Conservation (phyloP, 78 protist genomes). For the Guillardia theta region DNA sequence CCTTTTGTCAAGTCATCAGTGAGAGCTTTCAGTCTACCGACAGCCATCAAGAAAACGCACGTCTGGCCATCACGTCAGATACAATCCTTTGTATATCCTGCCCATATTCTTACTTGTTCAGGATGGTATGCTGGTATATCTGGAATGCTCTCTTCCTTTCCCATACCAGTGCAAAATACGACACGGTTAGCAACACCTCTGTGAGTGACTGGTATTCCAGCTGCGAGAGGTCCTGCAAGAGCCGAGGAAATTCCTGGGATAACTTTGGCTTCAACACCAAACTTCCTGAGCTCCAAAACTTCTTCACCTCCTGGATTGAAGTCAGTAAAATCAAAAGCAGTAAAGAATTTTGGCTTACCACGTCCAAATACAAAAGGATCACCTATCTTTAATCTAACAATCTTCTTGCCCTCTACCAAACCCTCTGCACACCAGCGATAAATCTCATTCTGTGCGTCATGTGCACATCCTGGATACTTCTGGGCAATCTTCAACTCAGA, state of each 20-base stretch:
- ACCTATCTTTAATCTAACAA: slow-evolving; percentile 61
- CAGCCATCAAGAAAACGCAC: slow-evolving; percentile 49
- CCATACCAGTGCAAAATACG: slow-evolving; percentile 48
- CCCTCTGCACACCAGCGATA: slow-evolving; percentile 20
- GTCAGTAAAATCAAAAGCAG: too few relatives aligned
- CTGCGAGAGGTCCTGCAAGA: slow-evolving; percentile 49
- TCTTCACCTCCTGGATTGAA: slow-evolving; percentile 68
- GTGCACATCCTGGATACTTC: slow-evolving; percentile 11
- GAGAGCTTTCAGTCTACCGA: neutral
- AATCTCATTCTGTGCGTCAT: slow-evolving; percentile 49
- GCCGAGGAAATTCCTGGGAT: slow-evolving; percentile 57
- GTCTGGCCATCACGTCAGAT: slow-evolving; percentile 19
- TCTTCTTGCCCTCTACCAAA: slow-evolving; percentile 40
- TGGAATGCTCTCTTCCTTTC: neutral
- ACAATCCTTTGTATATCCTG: neutral
- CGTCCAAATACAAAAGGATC: slow-evolving; percentile 68
- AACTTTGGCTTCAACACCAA: slow-evolving; percentile 41
- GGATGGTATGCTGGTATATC: neutral
- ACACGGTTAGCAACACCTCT: slow-evolving; percentile 55
- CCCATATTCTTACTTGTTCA: neutral
- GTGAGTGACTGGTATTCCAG: slow-evolving; percentile 59
- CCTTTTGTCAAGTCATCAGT: neutral
- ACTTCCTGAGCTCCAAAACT: slow-evolving; percentile 24
- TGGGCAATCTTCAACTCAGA: neutral
- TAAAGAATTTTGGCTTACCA: too few relatives aligned